Evolutionary conservation across 495 filamentous ascomycete genomes (phyloP).

Genomic region (Chaetomium tenue): DNA sequence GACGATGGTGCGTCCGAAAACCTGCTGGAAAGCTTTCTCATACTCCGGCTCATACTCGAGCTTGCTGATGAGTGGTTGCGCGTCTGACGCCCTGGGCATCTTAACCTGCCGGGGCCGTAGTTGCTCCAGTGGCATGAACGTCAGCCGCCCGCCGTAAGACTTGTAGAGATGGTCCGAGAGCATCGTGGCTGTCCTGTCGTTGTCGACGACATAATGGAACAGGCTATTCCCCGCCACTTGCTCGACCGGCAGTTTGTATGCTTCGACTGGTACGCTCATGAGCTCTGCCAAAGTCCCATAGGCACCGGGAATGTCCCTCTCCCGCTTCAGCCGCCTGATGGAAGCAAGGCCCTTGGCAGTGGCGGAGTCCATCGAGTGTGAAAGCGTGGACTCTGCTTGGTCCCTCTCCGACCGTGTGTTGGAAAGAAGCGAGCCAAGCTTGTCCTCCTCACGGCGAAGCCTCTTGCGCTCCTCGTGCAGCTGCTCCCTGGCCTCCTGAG

Average conservation of each 20-base stretch:
- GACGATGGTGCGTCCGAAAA: constrained; percentile 94
- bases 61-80: constrained; percentile 81
- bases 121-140: constrained; percentile 89
- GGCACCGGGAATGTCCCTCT: constrained; percentile 76
- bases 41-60: constrained; percentile 74
- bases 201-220: constrained; percentile 97
- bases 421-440: constrained; percentile 70
- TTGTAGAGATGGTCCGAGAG: constrained; percentile 78
- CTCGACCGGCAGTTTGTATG: constrained; percentile 85
- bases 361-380: constrained; percentile 82
- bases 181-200: constrained; percentile 77
- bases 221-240: constrained; percentile 88
- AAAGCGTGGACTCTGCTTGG: constrained; percentile 70
- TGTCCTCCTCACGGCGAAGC: constrained; percentile 87
- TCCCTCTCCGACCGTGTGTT: constrained; percentile 72
- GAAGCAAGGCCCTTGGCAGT: constrained; percentile 80
- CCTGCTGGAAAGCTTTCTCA: constrained; percentile 83
- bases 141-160: constrained; percentile 79
- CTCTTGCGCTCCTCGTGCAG: constrained; percentile 87
- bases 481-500: constrained; percentile 76
- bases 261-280: constrained; percentile 71
- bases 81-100: constrained; percentile 82
- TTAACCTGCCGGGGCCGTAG: constrained; percentile 65
- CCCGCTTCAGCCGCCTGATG: constrained; percentile 73
- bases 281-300: constrained; percentile 93